Percentiles rank a stretch among this genome's conserved stretches.
Conservation (phyloP, 2,329 filamentous ascomycete species). For the Cladorrhinum sp. region DNA sequence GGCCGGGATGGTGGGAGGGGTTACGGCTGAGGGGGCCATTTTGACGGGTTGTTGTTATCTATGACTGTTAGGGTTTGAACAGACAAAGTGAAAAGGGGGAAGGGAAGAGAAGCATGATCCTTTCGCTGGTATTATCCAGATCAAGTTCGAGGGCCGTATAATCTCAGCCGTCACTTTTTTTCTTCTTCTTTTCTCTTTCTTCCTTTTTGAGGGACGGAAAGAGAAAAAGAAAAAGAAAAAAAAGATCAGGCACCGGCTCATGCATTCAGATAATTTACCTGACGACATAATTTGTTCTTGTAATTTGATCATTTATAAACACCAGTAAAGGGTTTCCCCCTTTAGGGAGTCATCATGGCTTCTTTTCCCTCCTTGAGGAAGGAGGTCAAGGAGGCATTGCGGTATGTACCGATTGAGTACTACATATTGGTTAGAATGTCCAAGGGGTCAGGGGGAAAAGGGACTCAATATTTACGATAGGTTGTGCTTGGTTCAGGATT, state of each 20-base stretch:
- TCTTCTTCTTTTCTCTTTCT: neutral
- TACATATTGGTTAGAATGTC: neutral
- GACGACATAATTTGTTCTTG: constrained; percentile 19
- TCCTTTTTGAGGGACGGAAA: no score
- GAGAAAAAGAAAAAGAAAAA: neutral
- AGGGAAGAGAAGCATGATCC: constrained; percentile 76
- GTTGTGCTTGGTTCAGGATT: neutral
- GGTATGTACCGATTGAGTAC: constrained; percentile 3
- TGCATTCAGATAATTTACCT: constrained; percentile 35
- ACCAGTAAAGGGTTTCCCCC: no score
- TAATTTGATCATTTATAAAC: constrained; percentile 6
- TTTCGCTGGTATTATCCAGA: constrained; percentile 66
- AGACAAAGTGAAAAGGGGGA: constrained; percentile 30
- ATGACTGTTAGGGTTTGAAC: constrained; percentile 30
- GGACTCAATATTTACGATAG: constrained; percentile 6
- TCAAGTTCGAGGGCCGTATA: constrained; percentile 40
- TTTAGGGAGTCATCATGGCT: constrained; percentile 2
- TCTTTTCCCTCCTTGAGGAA: neutral
- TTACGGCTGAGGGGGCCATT: constrained; percentile 77
- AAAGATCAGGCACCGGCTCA: constrained; percentile 35
- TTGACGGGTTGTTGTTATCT: constrained; percentile 28
- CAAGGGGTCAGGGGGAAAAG: neutral
- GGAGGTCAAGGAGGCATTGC: neutral
- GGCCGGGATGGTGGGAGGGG: constrained; percentile 47
- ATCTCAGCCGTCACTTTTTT: constrained; percentile 34